Evolutionary conservation across 257 asterid species (phyloP), one percentile per base, ranked within the genome.

Genomic region (Solanum piurae): DNA sequence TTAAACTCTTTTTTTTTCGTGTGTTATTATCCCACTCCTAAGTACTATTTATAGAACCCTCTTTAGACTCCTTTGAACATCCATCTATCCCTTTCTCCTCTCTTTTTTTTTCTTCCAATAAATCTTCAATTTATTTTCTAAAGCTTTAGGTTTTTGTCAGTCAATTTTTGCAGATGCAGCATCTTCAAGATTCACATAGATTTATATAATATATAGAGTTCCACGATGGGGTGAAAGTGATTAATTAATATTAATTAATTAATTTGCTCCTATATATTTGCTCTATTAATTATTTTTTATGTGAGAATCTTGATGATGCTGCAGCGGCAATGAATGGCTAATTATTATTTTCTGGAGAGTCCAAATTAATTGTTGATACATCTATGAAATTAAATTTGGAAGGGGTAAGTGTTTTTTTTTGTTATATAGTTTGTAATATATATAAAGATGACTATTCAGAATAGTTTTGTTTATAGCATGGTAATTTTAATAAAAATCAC

Each of bases 291-390:
- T 21, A 76, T 75, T 86, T 66, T 88, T 86, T 80, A 29, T 55
- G 33, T 83, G 90, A 68, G 90, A 89, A 91, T 91, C 93, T 85
- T 91, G 93, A 91, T 91, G 92, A 90, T 90, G 92, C 90, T 90
- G 91, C 92, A 88, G 89, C 90, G 29, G 91, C 91, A 86, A 87
- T 83, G 55, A 86, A 71, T 87, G 90, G 69, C 92, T 90, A 68
- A 7, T 21, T 49, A 6, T 10, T 44, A 27, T 14, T n/a, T 40
- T 12, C 11, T 20, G 38, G n/a, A 71, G 42, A 14, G 21, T 16
- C 49, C 46, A 21, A 23, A 60, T 60, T 60, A 23, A 60, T 64
- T 64, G 52, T 23, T 74, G 36, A 76, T 23, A 10, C 60, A 40
- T 40, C n/a, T 40, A 40, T n/a, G 5, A n/a, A 38, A 37, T 23